phyloP scores from a whole-genome alignment of 1,139 yeast genomes.

The Pneumocystis canis region DNA sequence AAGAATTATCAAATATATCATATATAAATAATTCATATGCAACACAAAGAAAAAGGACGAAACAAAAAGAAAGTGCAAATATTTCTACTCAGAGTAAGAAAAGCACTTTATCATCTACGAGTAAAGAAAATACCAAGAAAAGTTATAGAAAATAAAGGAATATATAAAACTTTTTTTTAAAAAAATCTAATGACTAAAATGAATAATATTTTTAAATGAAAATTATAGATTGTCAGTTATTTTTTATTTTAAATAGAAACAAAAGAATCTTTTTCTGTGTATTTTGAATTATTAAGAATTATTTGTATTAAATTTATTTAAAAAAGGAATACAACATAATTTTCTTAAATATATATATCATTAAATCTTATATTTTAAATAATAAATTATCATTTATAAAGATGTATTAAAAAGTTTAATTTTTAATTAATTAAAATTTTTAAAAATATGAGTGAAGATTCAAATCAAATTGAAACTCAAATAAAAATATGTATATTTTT shows the following conservation, averaged over 20 bases:
- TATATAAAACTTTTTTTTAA: no score
- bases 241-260: neutral
- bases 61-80: neutral
- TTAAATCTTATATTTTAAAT: neutral
- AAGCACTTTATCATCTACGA: neutral
- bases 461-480: neutral
- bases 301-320: neutral
- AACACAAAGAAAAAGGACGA: neutral
- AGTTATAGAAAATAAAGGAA: neutral
- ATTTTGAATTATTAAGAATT: neutral
- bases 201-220: no score
- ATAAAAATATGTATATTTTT: neutral
- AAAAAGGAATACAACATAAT: neutral
- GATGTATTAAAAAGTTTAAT: neutral
- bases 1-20: neutral
- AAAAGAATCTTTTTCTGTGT: neutral
- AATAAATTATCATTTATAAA: neutral
- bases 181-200: no score
- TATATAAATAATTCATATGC: neutral
- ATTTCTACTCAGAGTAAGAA: neutral
- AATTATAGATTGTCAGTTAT: neutral
- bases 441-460: neutral
- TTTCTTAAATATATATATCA: neutral
- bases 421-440: neutral
- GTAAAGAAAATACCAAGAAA: neutral